A percentile compares a stretch with the other conserved stretches of the same genome.
These are phyloP conservation scores for Plasmodium blacklocki DNA, from an alignment of 169 alveolate species.

Conservation along the genomic window DNA sequence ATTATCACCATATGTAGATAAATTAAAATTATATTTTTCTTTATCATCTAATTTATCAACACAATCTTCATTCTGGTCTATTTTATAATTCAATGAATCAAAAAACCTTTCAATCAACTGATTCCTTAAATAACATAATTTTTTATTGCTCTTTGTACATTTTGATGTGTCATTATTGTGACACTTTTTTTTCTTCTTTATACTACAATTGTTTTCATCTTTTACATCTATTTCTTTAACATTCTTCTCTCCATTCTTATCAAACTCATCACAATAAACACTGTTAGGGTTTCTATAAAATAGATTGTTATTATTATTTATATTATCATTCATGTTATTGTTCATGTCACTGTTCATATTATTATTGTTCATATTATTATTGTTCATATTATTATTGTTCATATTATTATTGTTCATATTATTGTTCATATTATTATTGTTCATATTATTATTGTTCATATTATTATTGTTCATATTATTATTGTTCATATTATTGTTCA, in stretches of 20 bases:
- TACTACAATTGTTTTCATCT: background rate
- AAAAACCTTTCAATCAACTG: slow-evolving; percentile 44
- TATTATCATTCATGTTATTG: no score
- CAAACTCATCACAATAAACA: no score
- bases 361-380: background rate
- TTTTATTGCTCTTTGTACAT: background rate
- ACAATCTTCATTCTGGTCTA: background rate
- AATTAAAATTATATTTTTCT: slow-evolving; percentile 4
- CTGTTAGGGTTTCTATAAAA: no score
- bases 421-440: background rate
- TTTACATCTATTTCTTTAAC: no score
- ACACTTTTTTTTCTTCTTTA: slow-evolving; percentile 18
- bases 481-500: background rate
- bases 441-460: background rate
- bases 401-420: no score
- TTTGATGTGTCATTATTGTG: slow-evolving; percentile 2
- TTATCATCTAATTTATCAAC: background rate
- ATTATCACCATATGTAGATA: no score
- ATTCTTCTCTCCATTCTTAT: background rate
- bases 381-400: background rate
- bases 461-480: no score
- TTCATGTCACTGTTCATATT: background rate
- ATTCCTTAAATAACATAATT: slow-evolving; percentile 25
- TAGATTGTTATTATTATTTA: no score
- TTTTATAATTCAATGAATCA: slow-evolving; percentile 21